Evolutionary conservation across 2,329 filamentous ascomycete species (phyloP), one percentile per base, ranked within the genome.

Genomic region (Diaporthe sp.): DNA sequence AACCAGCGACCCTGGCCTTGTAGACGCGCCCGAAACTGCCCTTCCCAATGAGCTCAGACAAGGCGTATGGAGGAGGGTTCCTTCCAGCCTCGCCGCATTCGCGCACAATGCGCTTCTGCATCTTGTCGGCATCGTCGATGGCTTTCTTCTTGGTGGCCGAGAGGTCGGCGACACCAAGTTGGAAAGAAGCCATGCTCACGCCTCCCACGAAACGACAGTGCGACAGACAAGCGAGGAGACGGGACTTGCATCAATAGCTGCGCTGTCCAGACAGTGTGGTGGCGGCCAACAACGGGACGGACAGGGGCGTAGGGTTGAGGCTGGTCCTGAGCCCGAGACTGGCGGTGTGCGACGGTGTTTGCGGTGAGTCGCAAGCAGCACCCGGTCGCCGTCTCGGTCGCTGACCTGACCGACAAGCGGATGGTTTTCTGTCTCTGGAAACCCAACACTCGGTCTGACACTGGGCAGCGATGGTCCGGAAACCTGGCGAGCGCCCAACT

Each of bases 1-100:
- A 82, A 44, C 81, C 83, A 71, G 83, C 73, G 73, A 84, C 84
- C 62, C 80, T 84, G 28, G 86, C 91, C 83, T 93, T 94, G 84
- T 93, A 94, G 22, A 94, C 92, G 58, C 92, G 89, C 13, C 92
- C 92, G 79, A 91, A 94, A 74, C 89, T 90, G 58, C 92, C 92
- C 80, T 93, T 94, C 71, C 92, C 92, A 77, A 93, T 94, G 65
- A 94, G 84, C 81, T 94, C 92, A 34, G 89, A 85, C 55, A 94
- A 90, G 12, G 86, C 86, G 78, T 93, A 94, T 13, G 88, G 88
- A 2, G 92, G 92, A 3, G 88, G 85, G 19, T 88, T 86, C 72
- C 90, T 89, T 42, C 89, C 89, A 67, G 85, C 86, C 72, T 89
- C 89, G 68, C 86, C 86, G 77, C 90, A 91, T 74, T 90, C 87